phyloP scores from a whole-genome alignment of 2,329 filamentous ascomycete species.

The Lachnellula arida region DNA sequence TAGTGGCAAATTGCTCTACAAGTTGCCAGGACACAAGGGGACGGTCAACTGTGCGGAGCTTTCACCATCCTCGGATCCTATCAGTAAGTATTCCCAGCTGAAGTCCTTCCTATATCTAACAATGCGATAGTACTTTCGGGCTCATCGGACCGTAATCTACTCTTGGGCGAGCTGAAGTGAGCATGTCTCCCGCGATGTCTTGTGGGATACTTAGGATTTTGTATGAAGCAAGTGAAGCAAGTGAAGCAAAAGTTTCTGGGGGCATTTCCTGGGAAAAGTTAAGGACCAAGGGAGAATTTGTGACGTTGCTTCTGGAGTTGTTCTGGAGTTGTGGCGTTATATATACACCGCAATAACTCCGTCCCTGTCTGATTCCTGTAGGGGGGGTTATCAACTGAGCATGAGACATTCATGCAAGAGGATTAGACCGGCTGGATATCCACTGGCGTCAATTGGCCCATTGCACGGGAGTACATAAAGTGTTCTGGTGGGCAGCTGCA shows the following conservation, averaged over 20 bases:
- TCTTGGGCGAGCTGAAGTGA: slow-evolving; percentile 77
- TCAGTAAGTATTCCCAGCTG: slow-evolving; percentile 59
- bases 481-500: not conserved
- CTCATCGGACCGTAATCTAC: slow-evolving; percentile 81
- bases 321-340: not conserved
- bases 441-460: slow-evolving; percentile 3
- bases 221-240: slow-evolving; percentile 4
- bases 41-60: slow-evolving; percentile 94
- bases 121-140: slow-evolving; percentile 67
- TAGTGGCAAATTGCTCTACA: slow-evolving; percentile 87
- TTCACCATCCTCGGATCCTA: slow-evolving; percentile 75
- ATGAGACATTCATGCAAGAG: slow-evolving; percentile 4
- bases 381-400: not conserved
- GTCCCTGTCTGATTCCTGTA: not conserved
- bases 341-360: not conserved
- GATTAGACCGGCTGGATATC: slow-evolving; percentile 16
- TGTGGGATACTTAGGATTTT: slow-evolving; percentile 10
- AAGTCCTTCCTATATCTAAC: slow-evolving; percentile 15
- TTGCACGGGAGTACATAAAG: not conserved
- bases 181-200: not conserved
- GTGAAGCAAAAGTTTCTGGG: not conserved
- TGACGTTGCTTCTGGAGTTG: not conserved
- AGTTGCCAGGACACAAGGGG: slow-evolving; percentile 91
- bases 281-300: not conserved
- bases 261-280: not conserved